Conservation (phyloP, 2,329 filamentous ascomycete genomes). For the Talaromyces sp. region DNA sequence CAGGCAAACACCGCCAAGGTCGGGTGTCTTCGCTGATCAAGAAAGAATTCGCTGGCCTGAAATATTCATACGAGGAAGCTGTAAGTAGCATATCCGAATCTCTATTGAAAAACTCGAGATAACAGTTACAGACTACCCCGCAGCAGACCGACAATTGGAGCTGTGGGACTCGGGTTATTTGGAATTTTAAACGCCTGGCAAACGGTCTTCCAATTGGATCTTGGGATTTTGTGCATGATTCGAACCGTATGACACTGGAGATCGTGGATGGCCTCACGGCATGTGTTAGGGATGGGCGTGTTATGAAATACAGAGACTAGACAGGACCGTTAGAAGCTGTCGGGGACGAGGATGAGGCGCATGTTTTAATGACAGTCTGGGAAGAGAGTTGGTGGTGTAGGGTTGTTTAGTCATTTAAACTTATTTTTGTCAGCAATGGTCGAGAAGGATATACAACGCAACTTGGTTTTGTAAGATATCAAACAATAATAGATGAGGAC, state of each 20-base stretch:
- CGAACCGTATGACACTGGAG: constrained; percentile 16
- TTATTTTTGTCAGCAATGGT: no score
- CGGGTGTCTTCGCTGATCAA: background rate
- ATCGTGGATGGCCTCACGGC: constrained; percentile 15
- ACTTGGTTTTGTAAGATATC: no score
- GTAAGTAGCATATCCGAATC: background rate
- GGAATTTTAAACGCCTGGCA: constrained; percentile 15
- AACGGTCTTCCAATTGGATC: constrained; percentile 15
- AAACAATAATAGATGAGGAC: no score
- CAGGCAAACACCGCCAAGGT: background rate
- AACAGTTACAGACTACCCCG: constrained; percentile 12
- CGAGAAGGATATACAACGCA: no score
- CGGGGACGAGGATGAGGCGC: no score
- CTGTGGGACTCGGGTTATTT: constrained; percentile 17
- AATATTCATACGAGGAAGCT: background rate
- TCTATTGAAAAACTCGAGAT: background rate
- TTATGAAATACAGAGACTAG: background rate
- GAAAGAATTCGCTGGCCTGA: background rate
- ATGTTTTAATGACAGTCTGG: no score
- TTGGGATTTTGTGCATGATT: constrained; percentile 14
- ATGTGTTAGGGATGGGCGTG: constrained; percentile 7
- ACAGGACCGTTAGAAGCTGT: background rate
- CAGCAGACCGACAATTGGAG: constrained; percentile 17
- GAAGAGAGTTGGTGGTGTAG: no score
- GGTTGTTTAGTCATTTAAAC: no score